Percentiles rank a stretch among this genome's conserved stretches.
Evolutionary conservation across 164 flowering plant species (phyloP).

Genomic region (Liquidambar formosana): DNA sequence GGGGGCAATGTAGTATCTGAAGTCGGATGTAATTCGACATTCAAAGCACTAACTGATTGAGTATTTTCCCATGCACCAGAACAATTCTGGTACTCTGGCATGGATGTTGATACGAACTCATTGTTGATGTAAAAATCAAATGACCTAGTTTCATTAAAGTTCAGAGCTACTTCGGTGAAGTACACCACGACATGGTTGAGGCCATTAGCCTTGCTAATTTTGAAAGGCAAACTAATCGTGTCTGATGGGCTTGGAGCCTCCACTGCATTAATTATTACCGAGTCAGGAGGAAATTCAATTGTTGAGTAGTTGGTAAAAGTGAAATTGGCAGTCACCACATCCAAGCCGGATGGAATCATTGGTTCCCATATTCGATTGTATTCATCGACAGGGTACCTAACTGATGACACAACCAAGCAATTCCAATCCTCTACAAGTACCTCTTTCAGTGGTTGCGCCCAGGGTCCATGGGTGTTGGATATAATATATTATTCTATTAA

Average conservation of each 20-base stretch:
- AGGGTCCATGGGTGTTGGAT: too few relatives aligned
- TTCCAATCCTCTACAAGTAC: too few relatives aligned
- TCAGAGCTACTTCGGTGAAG: constrained; percentile 10
- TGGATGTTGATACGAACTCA: not conserved
- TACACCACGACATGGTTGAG: constrained; percentile 7
- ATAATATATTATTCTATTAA: too few relatives aligned
- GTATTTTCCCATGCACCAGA: not conserved
- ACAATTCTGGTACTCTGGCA: constrained; percentile 11
- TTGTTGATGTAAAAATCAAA: not conserved
- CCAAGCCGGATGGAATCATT: too few relatives aligned
- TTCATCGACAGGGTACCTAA: too few relatives aligned
- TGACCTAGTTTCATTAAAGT: constrained; percentile 2
- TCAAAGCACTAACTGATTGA: not conserved
- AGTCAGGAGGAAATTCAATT: constrained; percentile 12
- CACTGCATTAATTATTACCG: constrained; percentile 4
- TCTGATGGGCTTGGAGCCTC: constrained; percentile 1
- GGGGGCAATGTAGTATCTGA: not conserved
- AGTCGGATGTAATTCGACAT: not conserved
- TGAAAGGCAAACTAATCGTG: not conserved
- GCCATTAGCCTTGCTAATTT: too few relatives aligned
- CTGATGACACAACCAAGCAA: too few relatives aligned
- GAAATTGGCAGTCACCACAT: too few relatives aligned
- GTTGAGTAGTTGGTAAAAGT: not conserved
- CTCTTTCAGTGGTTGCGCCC: too few relatives aligned
- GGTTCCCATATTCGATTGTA: too few relatives aligned